Percentiles rank a stretch among this genome's conserved stretches.
These are phyloP conservation scores for Pelargonium australe DNA, from an alignment of 441 rosid genomes.

Conservation along the genomic window DNA sequence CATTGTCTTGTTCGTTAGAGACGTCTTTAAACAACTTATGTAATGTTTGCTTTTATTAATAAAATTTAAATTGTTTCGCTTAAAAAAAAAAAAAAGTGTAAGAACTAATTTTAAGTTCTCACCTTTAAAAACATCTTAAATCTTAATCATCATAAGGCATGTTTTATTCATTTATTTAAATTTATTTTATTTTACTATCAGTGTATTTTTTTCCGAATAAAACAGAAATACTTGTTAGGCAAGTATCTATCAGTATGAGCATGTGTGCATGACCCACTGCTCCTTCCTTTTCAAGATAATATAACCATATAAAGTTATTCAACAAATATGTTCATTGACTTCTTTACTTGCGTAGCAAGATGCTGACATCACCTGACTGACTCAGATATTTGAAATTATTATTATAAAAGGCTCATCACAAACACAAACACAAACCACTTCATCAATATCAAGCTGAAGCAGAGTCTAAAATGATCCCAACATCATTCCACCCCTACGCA, in stretches of 20 bases:
- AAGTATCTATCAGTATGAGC: not conserved
- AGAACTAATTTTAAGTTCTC: no score
- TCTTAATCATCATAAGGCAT: no score
- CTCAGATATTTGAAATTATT: not conserved
- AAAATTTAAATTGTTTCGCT: no score
- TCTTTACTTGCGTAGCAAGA: constrained; percentile 1
- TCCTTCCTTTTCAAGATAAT: not conserved
- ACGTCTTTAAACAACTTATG: no score
- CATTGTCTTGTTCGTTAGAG: no score
- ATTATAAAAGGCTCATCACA: not conserved
- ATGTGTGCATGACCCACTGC: not conserved
- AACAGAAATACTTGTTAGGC: not conserved
- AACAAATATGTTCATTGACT: not conserved
- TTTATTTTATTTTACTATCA: no score
- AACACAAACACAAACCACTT: not conserved
- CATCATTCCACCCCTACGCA: not conserved
- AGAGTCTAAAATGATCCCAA: not conserved
- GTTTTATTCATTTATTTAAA: no score
- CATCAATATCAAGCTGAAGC: not conserved
- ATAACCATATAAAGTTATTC: not conserved
- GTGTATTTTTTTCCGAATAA: no score
- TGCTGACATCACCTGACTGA: not conserved
- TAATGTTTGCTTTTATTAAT: no score
- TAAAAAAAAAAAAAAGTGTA: no score
- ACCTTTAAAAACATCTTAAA: no score